These are phyloP conservation scores for Castanea mollissima DNA, from an alignment of 306 rosid genomes.

Conservation along the genomic window DNA sequence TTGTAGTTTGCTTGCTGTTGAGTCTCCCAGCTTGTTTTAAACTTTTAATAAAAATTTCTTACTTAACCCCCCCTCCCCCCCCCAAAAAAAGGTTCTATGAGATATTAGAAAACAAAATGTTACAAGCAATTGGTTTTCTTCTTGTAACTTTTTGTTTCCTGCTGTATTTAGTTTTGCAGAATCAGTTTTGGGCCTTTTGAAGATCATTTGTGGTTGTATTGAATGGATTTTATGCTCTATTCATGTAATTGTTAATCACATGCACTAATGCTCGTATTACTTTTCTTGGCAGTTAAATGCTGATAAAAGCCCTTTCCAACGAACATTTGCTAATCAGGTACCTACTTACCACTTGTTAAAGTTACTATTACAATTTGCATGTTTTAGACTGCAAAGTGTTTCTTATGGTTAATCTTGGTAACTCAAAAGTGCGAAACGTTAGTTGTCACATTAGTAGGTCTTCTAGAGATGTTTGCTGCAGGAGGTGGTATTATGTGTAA, in stretches of 20 bases:
- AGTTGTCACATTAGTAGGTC: neutral
- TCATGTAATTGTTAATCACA: slow-evolving; percentile 3
- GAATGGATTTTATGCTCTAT: neutral
- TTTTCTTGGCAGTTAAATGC: slow-evolving; percentile 78
- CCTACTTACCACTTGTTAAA: slow-evolving; percentile 16
- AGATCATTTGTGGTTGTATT: slow-evolving; percentile 8
- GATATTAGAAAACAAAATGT: neutral
- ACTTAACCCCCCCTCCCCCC: too few relatives aligned
- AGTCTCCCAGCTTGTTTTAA: too few relatives aligned
- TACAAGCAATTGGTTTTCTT: neutral
- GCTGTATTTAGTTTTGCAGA: slow-evolving; percentile 4
- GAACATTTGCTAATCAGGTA: slow-evolving; percentile 99
- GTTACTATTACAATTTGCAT: slow-evolving; percentile 19
- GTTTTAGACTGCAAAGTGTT: slow-evolving; percentile 11
- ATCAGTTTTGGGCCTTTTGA: slow-evolving; percentile 12
- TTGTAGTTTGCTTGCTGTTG: too few relatives aligned
- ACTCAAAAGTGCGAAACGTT: neutral
- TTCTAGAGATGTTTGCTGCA: slow-evolving; percentile 10
- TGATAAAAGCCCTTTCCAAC: slow-evolving; percentile 93
- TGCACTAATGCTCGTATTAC: slow-evolving; percentile 25
- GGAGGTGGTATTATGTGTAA: neutral
- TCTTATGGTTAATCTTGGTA: slow-evolving; percentile 3
- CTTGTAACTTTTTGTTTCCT: slow-evolving; percentile 8
- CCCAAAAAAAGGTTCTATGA: neutral
- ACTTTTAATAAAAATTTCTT: too few relatives aligned